phyloP scores from a whole-genome alignment of 2,329 filamentous ascomycete species.

The Sclerotinia spermophila region DNA sequence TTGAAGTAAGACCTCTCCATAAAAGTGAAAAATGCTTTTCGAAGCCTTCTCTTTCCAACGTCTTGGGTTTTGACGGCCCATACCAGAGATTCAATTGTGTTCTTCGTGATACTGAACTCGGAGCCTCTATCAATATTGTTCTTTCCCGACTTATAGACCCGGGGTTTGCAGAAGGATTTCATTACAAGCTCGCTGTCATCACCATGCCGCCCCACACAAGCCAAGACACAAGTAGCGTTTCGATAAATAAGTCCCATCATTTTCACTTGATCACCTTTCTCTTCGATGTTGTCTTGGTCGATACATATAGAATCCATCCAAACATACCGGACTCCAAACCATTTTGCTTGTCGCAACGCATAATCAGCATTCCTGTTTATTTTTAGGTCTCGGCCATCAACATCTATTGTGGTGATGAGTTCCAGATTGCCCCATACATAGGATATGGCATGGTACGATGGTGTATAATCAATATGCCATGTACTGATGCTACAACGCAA shows the following conservation, averaged over 20 bases:
- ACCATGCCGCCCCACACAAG: neutral
- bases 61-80: neutral
- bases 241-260: neutral
- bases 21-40: neutral
- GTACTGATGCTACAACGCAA: neutral
- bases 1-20: neutral
- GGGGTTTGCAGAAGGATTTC: neutral
- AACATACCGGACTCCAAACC: neutral
- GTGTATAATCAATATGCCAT: neutral
- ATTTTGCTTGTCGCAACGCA: neutral
- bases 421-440: neutral
- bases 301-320: slow-evolving; percentile 4
- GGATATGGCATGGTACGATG: neutral
- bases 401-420: neutral
- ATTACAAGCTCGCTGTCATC: neutral
- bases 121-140: neutral
- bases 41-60: neutral
- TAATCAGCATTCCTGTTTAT: neutral
- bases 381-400: neutral
- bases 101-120: neutral
- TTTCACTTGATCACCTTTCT: neutral
- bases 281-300: neutral
- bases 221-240: neutral
- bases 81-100: neutral
- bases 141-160: neutral